Conservation (phyloP, 768 basidiomycete genomes). For the Lactifluus piperatus region DNA sequence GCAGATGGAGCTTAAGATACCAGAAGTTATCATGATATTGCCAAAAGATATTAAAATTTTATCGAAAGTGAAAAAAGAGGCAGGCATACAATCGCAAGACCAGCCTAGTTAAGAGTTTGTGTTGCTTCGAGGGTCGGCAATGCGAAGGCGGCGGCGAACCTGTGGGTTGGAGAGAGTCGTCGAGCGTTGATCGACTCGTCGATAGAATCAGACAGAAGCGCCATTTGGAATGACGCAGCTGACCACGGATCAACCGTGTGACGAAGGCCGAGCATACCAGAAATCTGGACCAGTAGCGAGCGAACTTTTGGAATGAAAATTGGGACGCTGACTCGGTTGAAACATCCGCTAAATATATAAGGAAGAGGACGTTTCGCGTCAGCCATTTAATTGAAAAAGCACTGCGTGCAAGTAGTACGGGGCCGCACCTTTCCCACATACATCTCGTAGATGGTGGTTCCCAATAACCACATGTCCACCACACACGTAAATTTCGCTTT, state of each 20-base stretch:
- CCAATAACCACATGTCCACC: slow-evolving; percentile 16
- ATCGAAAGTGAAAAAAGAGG: too few relatives aligned
- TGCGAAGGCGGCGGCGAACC: too few relatives aligned
- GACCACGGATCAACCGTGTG: not conserved
- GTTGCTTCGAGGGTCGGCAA: too few relatives aligned
- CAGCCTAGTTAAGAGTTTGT: too few relatives aligned
- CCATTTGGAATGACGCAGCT: not conserved
- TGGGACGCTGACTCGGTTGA: not conserved
- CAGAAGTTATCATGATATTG: too few relatives aligned
- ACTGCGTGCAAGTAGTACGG: not conserved
- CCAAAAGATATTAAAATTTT: too few relatives aligned
- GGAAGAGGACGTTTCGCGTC: not conserved
- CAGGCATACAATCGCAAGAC: too few relatives aligned
- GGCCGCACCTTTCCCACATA: not conserved
- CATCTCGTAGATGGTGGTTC: slow-evolving; percentile 13
- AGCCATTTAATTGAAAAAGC: not conserved
- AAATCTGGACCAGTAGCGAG: not conserved
- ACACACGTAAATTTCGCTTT: slow-evolving; percentile 1
- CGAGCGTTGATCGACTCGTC: not conserved
- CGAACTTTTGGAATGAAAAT: too few relatives aligned
- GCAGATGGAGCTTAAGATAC: too few relatives aligned
- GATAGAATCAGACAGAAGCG: not conserved
- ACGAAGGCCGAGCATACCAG: not conserved
- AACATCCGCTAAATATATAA: slow-evolving; percentile 10
- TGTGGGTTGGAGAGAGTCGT: not conserved